phyloP scores from a whole-genome alignment of 2,329 filamentous ascomycete species.

The Xylaria sp. region DNA sequence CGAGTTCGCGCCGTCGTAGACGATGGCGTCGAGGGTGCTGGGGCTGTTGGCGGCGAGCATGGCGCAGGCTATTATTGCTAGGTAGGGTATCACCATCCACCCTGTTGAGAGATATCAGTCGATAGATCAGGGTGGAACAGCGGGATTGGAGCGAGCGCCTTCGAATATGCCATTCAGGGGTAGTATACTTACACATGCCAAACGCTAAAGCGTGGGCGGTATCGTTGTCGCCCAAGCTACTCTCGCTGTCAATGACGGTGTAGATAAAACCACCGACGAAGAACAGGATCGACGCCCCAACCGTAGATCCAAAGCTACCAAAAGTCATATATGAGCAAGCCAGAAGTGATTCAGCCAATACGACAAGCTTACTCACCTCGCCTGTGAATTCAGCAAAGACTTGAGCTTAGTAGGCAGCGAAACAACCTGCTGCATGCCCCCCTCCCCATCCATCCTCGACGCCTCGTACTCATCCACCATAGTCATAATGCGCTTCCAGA shows the following conservation, averaged over 20 bases:
- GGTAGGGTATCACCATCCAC: constrained; percentile 52
- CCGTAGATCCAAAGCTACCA: constrained; percentile 47
- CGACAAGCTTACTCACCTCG: constrained; percentile 41
- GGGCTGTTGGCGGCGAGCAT: constrained; percentile 51
- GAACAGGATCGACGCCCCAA: constrained; percentile 48
- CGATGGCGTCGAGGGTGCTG: constrained; percentile 48
- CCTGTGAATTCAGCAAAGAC: constrained; percentile 47
- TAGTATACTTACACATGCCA: constrained; percentile 49
- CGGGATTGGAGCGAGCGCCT: neutral
- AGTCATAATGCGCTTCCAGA: constrained; percentile 48
- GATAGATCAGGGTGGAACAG: neutral
- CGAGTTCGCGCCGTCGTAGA: constrained; percentile 46
- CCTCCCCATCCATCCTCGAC: constrained; percentile 1
- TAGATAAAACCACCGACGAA: constrained; percentile 50
- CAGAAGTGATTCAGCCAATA: neutral
- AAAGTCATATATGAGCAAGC: neutral
- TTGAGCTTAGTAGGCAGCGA: constrained; percentile 46
- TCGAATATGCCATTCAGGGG: neutral
- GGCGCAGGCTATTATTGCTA: constrained; percentile 50
- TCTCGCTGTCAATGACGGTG: constrained; percentile 47
- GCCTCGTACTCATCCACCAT: constrained; percentile 49
- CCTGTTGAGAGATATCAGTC: constrained; percentile 36
- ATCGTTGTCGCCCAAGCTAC: constrained; percentile 48
- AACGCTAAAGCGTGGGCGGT: constrained; percentile 50
- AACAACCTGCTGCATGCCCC: constrained; percentile 35